Percentiles rank a stretch among this genome's conserved stretches.
Evolutionary conservation across 805 yeast species (phyloP).

Genomic region (Nakazawaea peltata): DNA sequence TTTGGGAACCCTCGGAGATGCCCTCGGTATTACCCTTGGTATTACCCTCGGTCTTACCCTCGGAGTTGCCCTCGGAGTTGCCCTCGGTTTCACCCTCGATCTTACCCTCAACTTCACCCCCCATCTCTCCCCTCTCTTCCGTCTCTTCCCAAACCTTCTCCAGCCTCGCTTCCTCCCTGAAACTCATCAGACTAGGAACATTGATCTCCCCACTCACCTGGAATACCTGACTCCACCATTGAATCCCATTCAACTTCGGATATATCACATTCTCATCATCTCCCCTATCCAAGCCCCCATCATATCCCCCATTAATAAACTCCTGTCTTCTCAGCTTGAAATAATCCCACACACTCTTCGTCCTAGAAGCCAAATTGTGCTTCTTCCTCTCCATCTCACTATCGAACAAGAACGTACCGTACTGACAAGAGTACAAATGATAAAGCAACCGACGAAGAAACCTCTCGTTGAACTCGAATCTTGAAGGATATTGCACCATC

Average conservation of each 20-base stretch:
- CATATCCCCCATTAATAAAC: constrained; percentile 49
- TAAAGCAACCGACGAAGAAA: constrained; percentile 78
- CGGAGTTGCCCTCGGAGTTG: no score
- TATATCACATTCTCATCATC: constrained; percentile 37
- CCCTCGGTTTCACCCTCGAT: neutral
- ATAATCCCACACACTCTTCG: constrained; percentile 91
- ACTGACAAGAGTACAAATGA: constrained; percentile 89
- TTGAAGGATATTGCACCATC: constrained; percentile 55
- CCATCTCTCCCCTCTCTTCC: neutral
- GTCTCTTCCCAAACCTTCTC: neutral
- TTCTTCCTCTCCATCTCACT: constrained; percentile 54
- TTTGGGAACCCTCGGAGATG: no score
- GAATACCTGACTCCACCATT: constrained; percentile 87
- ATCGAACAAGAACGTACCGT: constrained; percentile 81
- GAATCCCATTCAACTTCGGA: constrained; percentile 54
- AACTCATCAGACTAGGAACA: constrained; percentile 41
- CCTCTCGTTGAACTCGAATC: constrained; percentile 84
- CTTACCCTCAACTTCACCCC: no score
- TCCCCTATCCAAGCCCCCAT: constrained; percentile 14
- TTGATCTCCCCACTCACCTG: constrained; percentile 44
- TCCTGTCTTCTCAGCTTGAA: constrained; percentile 69
- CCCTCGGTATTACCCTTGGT: no score
- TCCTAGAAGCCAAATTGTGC: constrained; percentile 33
- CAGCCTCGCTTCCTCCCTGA: constrained; percentile 7
- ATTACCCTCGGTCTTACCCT: no score